Evolutionary conservation across 306 rosid species (phyloP), one percentile per base, ranked within the genome.

Genomic region (Mimosa bimucronata): DNA sequence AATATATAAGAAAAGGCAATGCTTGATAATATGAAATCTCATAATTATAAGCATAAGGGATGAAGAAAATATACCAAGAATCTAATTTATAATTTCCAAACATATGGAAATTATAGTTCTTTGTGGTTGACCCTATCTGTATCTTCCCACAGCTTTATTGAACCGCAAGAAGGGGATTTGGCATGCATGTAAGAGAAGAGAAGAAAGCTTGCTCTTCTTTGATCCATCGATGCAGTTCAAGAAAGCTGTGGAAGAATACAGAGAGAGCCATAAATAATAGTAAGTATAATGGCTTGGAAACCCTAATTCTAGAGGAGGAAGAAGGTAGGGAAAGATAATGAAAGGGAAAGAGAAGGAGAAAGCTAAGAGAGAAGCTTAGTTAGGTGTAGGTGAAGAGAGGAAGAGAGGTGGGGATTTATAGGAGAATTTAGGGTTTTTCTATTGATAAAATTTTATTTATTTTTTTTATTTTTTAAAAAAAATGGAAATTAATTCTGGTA

Each of bases 81-180:
- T 44, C 61, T 18, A 21, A 85, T 64, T n/a, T n/a, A n/a, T n/a
- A n/a, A n/a, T n/a, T n/a, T n/a, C 15, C 16, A 66, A 26, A 4
- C 73, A 48, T 71, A 58, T 75, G 67, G 79, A 77, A 45, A 45
- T 45, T 13, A 45, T 0, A 5, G 25, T 67, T 71, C 12, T 40
- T 79, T 3, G 46, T 76, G 7, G 16, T 86, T 92, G 98, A 85
- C 84, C 81, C 93, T 87, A 81, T 88, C 74, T 76, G 97, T 96
- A 91, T 93, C 97, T 91, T 96, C 99, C 99, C 99, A 96, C 99
- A 96, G 99, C 99, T 93, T 91, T 93, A 91, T 96, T 93, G 99
- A 93, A 96, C 98, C 89, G 97, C 99, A 90, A 80, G 46, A 76
- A 82, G 71, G 48, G 19, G 71, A 84, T 81, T 61, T 62, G 71